Conservation (phyloP, 306 rosid species). For the Citrullus amarus region DNA sequence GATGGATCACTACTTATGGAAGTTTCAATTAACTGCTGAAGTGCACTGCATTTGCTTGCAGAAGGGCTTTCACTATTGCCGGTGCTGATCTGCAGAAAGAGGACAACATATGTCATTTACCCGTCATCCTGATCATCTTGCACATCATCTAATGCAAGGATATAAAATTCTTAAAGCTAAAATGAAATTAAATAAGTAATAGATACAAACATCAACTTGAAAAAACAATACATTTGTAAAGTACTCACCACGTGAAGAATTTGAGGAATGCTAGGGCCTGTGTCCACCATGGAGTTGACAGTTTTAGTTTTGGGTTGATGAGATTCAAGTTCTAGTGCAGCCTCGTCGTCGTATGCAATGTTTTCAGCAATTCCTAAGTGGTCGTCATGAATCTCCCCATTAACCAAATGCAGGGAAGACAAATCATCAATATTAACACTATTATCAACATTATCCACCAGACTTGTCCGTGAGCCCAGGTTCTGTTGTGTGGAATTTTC, state of each 20-base stretch:
- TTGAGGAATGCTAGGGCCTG: conserved; percentile 81
- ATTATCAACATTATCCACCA: conserved; percentile 34
- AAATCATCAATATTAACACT: conserved; percentile 42
- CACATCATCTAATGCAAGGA: not conserved
- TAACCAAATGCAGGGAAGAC: conserved; percentile 34
- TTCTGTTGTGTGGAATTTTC: conserved; percentile 33
- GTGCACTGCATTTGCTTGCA: conserved; percentile 52
- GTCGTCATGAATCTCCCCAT: conserved; percentile 41
- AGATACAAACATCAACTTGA: not conserved
- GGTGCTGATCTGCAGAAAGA: conserved; percentile 45
- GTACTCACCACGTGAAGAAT: conserved; percentile 80
- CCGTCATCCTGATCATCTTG: not conserved
- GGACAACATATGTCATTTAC: not conserved
- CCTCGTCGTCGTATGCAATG: conserved; percentile 32
- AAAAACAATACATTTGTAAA: not conserved
- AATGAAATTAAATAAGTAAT: not conserved
- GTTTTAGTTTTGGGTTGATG: conserved; percentile 32
- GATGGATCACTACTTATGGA: conserved; percentile 61
- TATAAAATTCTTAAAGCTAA: not conserved
- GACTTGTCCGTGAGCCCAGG: conserved; percentile 39
- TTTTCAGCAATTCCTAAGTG: conserved; percentile 36
- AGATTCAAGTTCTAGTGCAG: conserved; percentile 38
- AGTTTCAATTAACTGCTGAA: conserved; percentile 75
- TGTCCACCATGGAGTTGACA: conserved; percentile 32
- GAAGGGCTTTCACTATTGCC: conserved; percentile 56